Evolutionary conservation across 768 basidiomycete species (phyloP).

Genomic region (Epithele typhae): DNA sequence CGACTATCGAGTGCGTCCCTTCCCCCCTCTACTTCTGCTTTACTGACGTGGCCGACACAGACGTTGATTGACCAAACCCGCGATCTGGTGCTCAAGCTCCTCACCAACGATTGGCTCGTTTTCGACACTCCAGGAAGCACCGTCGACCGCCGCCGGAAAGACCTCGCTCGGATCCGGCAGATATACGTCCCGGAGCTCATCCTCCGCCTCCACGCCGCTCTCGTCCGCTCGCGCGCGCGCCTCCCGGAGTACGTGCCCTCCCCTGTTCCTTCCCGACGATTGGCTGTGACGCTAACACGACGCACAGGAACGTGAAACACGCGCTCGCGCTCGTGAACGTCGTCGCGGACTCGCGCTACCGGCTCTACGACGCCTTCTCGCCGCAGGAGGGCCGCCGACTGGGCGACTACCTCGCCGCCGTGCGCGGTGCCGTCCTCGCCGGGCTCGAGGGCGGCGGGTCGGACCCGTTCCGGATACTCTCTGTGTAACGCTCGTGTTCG

Average conservation of each 20-base stretch:
- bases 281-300: background rate
- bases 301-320: constrained; percentile 64
- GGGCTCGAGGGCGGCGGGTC: constrained; percentile 73
- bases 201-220: constrained; percentile 72
- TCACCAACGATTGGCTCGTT: constrained; percentile 77
- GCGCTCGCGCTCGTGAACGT: constrained; percentile 76
- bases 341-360: constrained; percentile 84
- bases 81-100: constrained; percentile 61
- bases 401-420: constrained; percentile 68
- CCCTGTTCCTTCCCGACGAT: background rate
- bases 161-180: constrained; percentile 79
- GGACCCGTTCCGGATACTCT: constrained; percentile 58
- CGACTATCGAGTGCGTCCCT: constrained; percentile 52
- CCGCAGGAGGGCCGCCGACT: constrained; percentile 55
- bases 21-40: background rate
- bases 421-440: constrained; percentile 67
- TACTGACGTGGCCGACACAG: constrained; percentile 26
- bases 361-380: constrained; percentile 82
- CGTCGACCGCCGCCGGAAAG: constrained; percentile 52
- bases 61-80: constrained; percentile 58
- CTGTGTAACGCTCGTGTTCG: background rate
- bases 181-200: constrained; percentile 89
- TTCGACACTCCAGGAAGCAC: constrained; percentile 38
- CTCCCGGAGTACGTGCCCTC: constrained; percentile 56
- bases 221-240: constrained; percentile 58